Conservation (phyloP, 768 basidiomycete species). For the Lactarius tabidus region DNA sequence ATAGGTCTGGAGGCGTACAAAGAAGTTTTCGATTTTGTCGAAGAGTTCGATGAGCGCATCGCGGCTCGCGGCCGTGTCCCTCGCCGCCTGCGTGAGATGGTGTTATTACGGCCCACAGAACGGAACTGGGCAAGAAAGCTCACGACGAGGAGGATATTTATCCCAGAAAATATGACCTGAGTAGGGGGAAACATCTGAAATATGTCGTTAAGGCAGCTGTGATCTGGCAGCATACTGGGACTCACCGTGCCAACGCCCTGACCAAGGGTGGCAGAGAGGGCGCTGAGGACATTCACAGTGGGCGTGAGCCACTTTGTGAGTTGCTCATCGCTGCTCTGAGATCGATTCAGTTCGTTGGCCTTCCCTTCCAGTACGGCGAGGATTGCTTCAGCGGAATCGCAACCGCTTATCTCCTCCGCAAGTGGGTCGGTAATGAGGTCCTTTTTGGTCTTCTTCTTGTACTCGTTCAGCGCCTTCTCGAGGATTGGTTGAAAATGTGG, state of each 20-base stretch:
- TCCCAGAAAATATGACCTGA: not conserved
- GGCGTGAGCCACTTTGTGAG: not conserved
- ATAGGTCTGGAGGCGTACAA: not conserved
- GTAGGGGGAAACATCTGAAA: not conserved
- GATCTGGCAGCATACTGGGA: not conserved
- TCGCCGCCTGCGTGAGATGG: not conserved
- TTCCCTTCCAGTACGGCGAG: not conserved
- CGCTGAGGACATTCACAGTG: not conserved
- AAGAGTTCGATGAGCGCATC: not conserved
- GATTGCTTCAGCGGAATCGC: not conserved
- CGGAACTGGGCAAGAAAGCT: not conserved
- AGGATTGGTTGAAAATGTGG: not conserved
- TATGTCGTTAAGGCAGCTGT: not conserved
- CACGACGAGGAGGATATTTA: not conserved
- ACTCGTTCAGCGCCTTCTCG: not conserved
- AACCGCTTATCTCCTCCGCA: not conserved
- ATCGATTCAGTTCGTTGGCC: not conserved
- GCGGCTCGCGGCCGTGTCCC: not conserved
- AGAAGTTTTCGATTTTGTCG: not conserved
- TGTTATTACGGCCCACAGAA: not conserved
- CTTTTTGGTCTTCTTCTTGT: not conserved
- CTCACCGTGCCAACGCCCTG: not conserved
- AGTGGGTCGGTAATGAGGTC: not conserved
- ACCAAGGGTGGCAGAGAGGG: not conserved
- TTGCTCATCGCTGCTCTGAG: not conserved